Evolutionary conservation across 192 early-diverging fungal genomes (phyloP), one percentile per base, ranked within the genome.

Genomic region (Endogone sp.): DNA sequence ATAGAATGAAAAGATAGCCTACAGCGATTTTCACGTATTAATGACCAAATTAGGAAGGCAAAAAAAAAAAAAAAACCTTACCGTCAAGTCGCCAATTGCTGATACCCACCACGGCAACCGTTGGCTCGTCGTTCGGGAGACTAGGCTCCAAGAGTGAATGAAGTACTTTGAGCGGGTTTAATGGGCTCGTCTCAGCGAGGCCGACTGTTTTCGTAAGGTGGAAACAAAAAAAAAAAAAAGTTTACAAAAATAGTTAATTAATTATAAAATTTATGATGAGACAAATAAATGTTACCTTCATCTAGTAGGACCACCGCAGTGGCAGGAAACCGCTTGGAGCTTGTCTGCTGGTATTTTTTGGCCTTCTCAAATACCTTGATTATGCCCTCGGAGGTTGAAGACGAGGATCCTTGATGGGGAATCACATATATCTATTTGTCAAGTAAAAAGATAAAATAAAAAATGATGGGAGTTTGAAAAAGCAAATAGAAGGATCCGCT

Each of bases 381-480:
- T 13, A 68, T 68, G 16, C 58, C 67, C 4, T 60, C 67, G 23
- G 67, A 68, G 25, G 67, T 68, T 4, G 67, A 68, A 2, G 67
- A 61, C n/a, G 61, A 11, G 37, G 9, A 11, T 49, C 37, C 37
- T 16, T 49, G 37, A 49, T 49, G 37, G 8, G 37, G 37, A 11
- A 49, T 49, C 8, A 49, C 16, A 16, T 49, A 49, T 49, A 49
- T 16, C 37, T 44, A 49, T 6, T 49, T 49, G 37, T 16, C 6
- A 11, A 49, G 0, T 49, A 49, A 1, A 49, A 49, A 1, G 37
- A n/a, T n/a, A 44, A 44, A 44, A 44, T 13, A 44, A 44, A 8
- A 44, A 49, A 6, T 1, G 16, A 49, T 0, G 16, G 37, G n/a
- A n/a, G n/a, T n/a, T n/a, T n/a, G n/a, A n/a, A n/a, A n/a, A n/a